Evolutionary conservation across 139 green algal species (phyloP).

Genomic region (Zygnema cylindricum): DNA sequence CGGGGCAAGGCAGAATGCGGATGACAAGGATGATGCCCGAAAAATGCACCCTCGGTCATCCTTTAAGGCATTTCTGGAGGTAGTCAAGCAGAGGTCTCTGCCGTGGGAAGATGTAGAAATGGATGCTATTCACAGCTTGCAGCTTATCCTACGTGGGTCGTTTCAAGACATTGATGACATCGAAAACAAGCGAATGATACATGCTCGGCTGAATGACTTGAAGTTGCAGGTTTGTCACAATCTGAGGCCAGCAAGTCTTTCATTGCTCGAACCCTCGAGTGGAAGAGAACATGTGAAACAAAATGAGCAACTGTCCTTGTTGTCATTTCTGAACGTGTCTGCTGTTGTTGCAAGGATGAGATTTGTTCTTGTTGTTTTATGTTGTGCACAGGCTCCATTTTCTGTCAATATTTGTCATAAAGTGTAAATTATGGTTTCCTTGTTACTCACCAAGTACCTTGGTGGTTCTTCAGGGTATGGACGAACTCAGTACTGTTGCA

Average conservation of each 20-base stretch:
- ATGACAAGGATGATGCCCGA: conserved; percentile 49
- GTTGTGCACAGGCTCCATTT: too few species aligned
- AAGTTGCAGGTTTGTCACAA: conserved; percentile 43
- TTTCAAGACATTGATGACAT: conserved; percentile 62
- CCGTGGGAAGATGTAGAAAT: conserved; percentile 63
- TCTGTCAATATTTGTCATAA: too few species aligned
- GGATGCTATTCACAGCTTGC: conserved; percentile 62
- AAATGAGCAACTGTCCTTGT: too few species aligned
- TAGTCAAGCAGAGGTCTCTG: conserved; percentile 49
- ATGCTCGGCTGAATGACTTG: conserved; percentile 56
- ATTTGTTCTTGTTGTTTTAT: too few species aligned
- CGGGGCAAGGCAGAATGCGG: conserved; percentile 41
- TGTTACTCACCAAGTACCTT: too few species aligned
- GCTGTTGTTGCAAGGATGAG: too few species aligned
- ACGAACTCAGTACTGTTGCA: conserved; percentile 60
- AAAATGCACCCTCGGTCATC: conserved; percentile 60
- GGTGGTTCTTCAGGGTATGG: conserved; percentile 42
- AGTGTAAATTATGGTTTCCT: too few species aligned
- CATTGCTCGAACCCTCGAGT: too few species aligned
- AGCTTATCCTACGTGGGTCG: conserved; percentile 60
- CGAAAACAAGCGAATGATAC: conserved; percentile 60
- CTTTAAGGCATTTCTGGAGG: conserved; percentile 60
- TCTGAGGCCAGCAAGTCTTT: too few species aligned
- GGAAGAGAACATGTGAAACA: too few species aligned
- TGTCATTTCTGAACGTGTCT: too few species aligned